phyloP scores from a whole-genome alignment of 129 eudicot species.

The Arctium minus region DNA sequence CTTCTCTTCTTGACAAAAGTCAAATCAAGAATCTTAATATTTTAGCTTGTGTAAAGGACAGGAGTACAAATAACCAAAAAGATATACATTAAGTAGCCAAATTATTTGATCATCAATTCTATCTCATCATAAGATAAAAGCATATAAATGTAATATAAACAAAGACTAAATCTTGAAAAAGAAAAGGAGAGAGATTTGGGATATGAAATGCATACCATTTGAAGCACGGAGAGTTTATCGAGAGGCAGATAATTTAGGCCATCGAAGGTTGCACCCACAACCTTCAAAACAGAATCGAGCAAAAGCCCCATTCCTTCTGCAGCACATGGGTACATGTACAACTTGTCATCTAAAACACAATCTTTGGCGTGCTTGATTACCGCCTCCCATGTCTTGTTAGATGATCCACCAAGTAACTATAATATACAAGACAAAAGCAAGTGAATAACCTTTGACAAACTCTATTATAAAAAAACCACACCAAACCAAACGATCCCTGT shows the following conservation, averaged over 20 bases:
- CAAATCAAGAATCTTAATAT: too few relatives aligned
- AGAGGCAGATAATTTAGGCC: constrained; percentile 40
- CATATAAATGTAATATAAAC: background rate
- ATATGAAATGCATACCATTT: constrained; percentile 42
- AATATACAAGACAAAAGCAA: background rate
- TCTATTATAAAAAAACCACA: background rate
- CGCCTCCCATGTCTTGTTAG: constrained; percentile 64
- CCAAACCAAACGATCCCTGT: too few relatives aligned
- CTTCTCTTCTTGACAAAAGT: too few relatives aligned
- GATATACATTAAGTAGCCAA: too few relatives aligned
- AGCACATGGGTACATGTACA: constrained; percentile 30
- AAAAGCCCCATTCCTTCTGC: constrained; percentile 36
- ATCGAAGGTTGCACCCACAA: constrained; percentile 55
- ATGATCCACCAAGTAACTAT: constrained; percentile 57
- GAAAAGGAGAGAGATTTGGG: background rate
- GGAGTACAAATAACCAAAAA: too few relatives aligned
- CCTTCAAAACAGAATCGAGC: constrained; percentile 48
- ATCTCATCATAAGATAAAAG: too few relatives aligned
- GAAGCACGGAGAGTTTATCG: constrained; percentile 42
- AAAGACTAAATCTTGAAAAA: background rate
- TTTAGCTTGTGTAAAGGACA: too few relatives aligned
- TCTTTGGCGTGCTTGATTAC: constrained; percentile 55
- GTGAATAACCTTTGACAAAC: background rate
- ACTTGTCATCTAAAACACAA: constrained; percentile 50
- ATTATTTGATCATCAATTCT: too few relatives aligned